A percentile compares a stretch with the other conserved stretches of the same genome.
Evolutionary conservation across 2,329 filamentous ascomycete genomes (phyloP).

Genomic region (Aspergillus nomiae): DNA sequence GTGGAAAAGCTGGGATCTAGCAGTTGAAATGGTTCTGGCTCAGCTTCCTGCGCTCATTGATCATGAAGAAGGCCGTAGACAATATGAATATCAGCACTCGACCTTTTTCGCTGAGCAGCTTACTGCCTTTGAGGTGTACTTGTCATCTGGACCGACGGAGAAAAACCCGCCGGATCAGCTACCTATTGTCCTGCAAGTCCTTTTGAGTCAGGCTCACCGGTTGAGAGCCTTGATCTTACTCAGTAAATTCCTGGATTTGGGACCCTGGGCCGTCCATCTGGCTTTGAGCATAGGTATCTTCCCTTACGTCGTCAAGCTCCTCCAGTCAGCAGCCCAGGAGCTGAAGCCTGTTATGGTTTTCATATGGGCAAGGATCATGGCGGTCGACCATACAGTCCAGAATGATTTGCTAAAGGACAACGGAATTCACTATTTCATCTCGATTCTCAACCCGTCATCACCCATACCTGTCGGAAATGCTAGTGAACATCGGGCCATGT

Average conservation of each 20-base stretch:
- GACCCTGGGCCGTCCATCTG: conserved; percentile 97
- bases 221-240: conserved; percentile 87
- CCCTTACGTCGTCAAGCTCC: conserved; percentile 93
- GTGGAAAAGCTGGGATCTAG: conserved; percentile 97
- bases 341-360: conserved; percentile 99
- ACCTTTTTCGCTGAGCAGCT: conserved; percentile 96
- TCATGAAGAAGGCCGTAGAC: conserved; percentile 70
- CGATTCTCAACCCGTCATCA: conserved; percentile 82
- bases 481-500: conserved; percentile 97
- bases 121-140: conserved; percentile 94
- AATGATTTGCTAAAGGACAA: conserved; percentile 94
- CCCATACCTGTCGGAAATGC: conserved; percentile 82
- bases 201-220: conserved; percentile 92
- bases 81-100: conserved; percentile 92
- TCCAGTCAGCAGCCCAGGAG: conserved; percentile 92
- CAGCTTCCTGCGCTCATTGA: conserved; percentile 84
- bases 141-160: conserved; percentile 78
- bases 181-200: conserved; percentile 91
- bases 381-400: conserved; percentile 92
- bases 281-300: conserved; percentile 98
- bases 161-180: conserved; percentile 91
- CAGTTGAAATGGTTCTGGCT: conserved; percentile 89
- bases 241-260: conserved; percentile 90
- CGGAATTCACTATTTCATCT: conserved; percentile 94
- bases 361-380: conserved; percentile 95